Percentiles rank a stretch among this genome's conserved stretches.
phyloP scores from a whole-genome alignment of 2,329 filamentous ascomycete genomes.

The Ophiostoma sp. region DNA sequence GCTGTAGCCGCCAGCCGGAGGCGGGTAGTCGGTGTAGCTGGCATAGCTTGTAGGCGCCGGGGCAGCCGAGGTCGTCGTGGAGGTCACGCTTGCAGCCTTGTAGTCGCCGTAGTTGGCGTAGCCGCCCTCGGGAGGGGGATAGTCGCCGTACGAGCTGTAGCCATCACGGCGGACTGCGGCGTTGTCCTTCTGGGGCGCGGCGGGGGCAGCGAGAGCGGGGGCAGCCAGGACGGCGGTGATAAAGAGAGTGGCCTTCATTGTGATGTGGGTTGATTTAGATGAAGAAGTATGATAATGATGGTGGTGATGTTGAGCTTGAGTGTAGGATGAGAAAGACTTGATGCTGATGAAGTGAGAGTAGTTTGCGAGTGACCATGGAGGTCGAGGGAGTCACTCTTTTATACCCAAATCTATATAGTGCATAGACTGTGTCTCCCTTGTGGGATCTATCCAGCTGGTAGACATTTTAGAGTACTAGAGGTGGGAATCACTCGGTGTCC shows the following conservation, averaged over 20 bases:
- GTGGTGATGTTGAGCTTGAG: background rate
- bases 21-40: constrained; percentile 22
- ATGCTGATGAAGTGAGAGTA: background rate
- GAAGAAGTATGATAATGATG: background rate
- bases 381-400: background rate
- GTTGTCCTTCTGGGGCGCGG: constrained; percentile 9
- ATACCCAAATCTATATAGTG: background rate
- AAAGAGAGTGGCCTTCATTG: constrained; percentile 21
- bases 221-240: constrained; percentile 18
- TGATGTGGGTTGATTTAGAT: background rate
- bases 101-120: constrained; percentile 24
- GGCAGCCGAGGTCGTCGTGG: background rate
- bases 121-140: constrained; percentile 11
- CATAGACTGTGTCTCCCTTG: no score
- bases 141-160: constrained; percentile 23
- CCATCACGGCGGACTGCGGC: constrained; percentile 14
- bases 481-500: background rate
- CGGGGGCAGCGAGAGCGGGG: constrained; percentile 18
- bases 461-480: no score
- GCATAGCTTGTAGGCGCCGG: constrained; percentile 17
- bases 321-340: background rate
- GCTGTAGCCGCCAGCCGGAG: constrained; percentile 16
- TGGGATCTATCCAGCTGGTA: no score
- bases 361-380: background rate
- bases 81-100: constrained; percentile 1